Evolutionary conservation across 257 asterid genomes (phyloP).

Genomic region (Solanum paucissectum): DNA sequence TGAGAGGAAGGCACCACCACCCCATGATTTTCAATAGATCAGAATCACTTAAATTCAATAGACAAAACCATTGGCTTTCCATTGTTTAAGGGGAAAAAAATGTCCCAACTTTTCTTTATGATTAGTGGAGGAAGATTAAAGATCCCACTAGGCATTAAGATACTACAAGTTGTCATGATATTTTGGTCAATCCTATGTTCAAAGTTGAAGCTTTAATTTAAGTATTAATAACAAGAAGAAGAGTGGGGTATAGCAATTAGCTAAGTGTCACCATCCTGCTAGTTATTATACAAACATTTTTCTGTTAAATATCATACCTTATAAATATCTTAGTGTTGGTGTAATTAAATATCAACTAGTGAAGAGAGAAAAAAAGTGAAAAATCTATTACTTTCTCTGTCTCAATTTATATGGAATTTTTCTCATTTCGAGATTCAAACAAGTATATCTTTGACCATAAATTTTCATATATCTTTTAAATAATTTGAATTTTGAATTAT

Average conservation of each 20-base stretch:
- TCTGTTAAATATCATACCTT: not conserved
- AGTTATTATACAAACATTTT: not conserved
- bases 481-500: too few relatives aligned
- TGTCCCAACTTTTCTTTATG: slow-evolving; percentile 8
- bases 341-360: not conserved
- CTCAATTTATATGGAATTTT: not conserved
- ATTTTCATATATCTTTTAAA: too few relatives aligned
- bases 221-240: not conserved
- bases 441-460: too few relatives aligned
- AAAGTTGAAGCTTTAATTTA: not conserved
- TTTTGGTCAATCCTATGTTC: not conserved
- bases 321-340: not conserved
- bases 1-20: slow-evolving; percentile 24
- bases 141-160: slow-evolving; percentile 24
- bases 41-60: slow-evolving; percentile 1
- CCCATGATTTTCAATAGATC: slow-evolving; percentile 8
- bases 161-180: not conserved
- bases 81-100: slow-evolving; percentile 10
- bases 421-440: too few relatives aligned
- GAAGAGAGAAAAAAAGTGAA: not conserved
- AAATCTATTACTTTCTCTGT: not conserved
- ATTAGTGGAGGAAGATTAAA: slow-evolving; percentile 30
- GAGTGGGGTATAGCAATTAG: not conserved
- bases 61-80: slow-evolving; percentile 21
- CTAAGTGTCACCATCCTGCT: not conserved